Percentiles rank a stretch among this genome's conserved stretches.
phyloP scores from a whole-genome alignment of 2,329 filamentous ascomycete species.

The Sphaerostilbella broomeana region DNA sequence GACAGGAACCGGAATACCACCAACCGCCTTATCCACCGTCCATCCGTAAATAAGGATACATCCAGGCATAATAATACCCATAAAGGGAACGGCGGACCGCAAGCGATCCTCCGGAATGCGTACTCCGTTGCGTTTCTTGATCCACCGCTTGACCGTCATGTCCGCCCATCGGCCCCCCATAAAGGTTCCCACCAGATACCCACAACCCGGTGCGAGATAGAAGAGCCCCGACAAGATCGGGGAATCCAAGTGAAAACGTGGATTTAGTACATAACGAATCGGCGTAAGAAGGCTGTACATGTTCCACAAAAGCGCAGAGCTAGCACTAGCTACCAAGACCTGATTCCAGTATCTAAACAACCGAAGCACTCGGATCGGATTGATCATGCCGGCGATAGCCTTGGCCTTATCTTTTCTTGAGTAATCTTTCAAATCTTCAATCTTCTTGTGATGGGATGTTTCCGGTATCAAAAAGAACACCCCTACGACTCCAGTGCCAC shows the following conservation, averaged over 20 bases:
- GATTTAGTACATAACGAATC: slow-evolving; percentile 68
- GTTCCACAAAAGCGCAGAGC: slow-evolving; percentile 64
- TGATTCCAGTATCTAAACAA: slow-evolving; percentile 66
- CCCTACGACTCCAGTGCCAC: slow-evolving; percentile 50
- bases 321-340: slow-evolving; percentile 51
- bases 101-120: slow-evolving; percentile 65
- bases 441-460: slow-evolving; percentile 60
- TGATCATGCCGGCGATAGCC: slow-evolving; percentile 57
- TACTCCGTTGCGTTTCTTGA: slow-evolving; percentile 48
- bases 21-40: slow-evolving; percentile 42
- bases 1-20: slow-evolving; percentile 55
- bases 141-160: slow-evolving; percentile 57
- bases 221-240: slow-evolving; percentile 65
- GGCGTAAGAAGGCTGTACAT: slow-evolving; percentile 57
- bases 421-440: slow-evolving; percentile 54
- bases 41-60: slow-evolving; percentile 59
- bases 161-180: slow-evolving; percentile 68
- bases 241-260: slow-evolving; percentile 60
- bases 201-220: slow-evolving; percentile 66
- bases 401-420: slow-evolving; percentile 40
- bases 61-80: slow-evolving; percentile 51
- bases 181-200: slow-evolving; percentile 63
- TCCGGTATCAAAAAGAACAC: slow-evolving; percentile 64
- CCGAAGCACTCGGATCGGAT: slow-evolving; percentile 56
- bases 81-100: slow-evolving; percentile 49